Evolutionary conservation across 1,139 yeast genomes (phyloP).

Genomic region (Magnusiomyces magnusii): DNA sequence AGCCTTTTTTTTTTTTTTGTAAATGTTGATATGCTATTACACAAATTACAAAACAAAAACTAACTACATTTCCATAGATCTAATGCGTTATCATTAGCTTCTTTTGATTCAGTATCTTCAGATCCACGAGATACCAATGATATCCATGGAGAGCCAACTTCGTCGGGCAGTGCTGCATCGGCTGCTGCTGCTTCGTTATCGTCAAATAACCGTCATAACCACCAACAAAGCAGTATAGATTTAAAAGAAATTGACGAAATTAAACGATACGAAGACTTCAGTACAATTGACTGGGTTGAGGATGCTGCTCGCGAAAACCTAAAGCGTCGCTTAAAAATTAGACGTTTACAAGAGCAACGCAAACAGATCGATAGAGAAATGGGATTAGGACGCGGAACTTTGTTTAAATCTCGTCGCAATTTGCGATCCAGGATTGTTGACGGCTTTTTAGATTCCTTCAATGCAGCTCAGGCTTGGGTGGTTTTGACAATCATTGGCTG

Average conservation of each 20-base stretch:
- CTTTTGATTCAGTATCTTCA: constrained; percentile 1
- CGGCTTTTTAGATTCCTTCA: constrained; percentile 16
- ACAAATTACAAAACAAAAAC: too few species aligned
- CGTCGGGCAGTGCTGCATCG: background rate
- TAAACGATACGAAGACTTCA: constrained; percentile 32
- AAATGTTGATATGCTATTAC: too few species aligned
- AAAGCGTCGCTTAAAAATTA: constrained; percentile 29
- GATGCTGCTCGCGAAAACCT: constrained; percentile 59
- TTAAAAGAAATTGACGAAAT: constrained; percentile 25
- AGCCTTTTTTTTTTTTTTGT: background rate
- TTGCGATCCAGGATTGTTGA: background rate
- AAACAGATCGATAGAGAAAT: background rate
- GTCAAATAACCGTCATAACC: background rate
- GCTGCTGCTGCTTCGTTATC: too few species aligned
- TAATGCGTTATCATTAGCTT: constrained; percentile 4
- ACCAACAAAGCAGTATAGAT: constrained; percentile 5
- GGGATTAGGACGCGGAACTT: background rate
- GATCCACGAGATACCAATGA: background rate
- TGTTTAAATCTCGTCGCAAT: background rate
- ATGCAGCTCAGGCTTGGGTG: constrained; percentile 63
- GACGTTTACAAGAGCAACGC: constrained; percentile 12
- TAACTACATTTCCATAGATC: too few species aligned
- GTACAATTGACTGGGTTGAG: constrained; percentile 65
- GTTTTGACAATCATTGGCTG: constrained; percentile 70
- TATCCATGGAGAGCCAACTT: background rate